A percentile compares a stretch with the other conserved stretches of the same genome.
Conservation (phyloP, 106 monocot species). For the Alisma plantagoaquatica region DNA sequence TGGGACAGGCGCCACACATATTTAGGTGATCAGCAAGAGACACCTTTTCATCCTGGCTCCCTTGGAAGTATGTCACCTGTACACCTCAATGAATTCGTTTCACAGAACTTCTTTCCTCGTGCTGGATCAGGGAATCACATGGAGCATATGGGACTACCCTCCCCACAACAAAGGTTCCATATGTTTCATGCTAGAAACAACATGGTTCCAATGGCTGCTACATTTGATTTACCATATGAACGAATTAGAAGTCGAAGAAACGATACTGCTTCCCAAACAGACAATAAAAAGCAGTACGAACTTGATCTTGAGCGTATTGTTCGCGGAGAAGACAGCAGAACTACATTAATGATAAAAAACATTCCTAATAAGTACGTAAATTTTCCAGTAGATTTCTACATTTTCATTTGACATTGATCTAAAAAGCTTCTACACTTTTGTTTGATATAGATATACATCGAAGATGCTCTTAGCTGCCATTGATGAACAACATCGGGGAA, state of each 20-base stretch:
- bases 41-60: slow-evolving; percentile 24
- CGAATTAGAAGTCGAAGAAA: slow-evolving; percentile 42
- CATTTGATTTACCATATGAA: slow-evolving; percentile 41
- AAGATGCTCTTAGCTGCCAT: slow-evolving; percentile 69
- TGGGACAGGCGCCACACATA: slow-evolving; percentile 28
- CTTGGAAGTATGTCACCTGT: slow-evolving; percentile 19
- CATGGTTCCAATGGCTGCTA: slow-evolving; percentile 23
- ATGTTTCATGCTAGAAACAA: slow-evolving; percentile 28
- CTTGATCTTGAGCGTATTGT: slow-evolving; percentile 58
- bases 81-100: slow-evolving; percentile 16
- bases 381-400: not conserved
- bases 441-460: slow-evolving; percentile 47
- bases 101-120: slow-evolving; percentile 20
- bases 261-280: slow-evolving; percentile 35
- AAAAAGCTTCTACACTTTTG: not conserved
- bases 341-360: slow-evolving; percentile 77
- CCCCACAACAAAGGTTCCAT: slow-evolving; percentile 25
- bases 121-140: slow-evolving; percentile 20
- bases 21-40: slow-evolving; percentile 5
- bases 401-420: not conserved
- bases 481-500: slow-evolving; percentile 65
- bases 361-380: slow-evolving; percentile 64
- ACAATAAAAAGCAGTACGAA: slow-evolving; percentile 59
- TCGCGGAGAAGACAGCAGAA: slow-evolving; percentile 39
- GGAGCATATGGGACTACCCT: slow-evolving; percentile 24